phyloP scores from a whole-genome alignment of 441 rosid genomes.

The Theobroma grandiflorum region DNA sequence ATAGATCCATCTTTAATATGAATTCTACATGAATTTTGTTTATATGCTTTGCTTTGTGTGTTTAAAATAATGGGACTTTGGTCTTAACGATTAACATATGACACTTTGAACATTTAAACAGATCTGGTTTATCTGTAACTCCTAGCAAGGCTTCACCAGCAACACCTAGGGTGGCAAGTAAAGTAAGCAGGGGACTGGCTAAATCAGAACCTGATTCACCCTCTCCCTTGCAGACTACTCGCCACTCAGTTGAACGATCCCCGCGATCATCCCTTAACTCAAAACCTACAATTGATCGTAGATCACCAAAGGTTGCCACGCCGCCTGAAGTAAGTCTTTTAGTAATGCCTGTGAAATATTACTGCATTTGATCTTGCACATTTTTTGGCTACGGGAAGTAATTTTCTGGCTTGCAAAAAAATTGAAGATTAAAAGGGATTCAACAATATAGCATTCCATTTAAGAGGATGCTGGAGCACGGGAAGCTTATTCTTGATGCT shows the following conservation, averaged over 20 bases:
- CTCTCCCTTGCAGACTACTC: conserved; percentile 58
- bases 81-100: conserved; percentile 30
- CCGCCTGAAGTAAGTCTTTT: conserved; percentile 67
- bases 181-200: conserved; percentile 49
- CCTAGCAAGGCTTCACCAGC: conserved; percentile 72
- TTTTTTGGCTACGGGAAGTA: not conserved
- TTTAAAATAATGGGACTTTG: conserved; percentile 15
- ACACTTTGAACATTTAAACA: conserved; percentile 38
- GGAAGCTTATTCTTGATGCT: not conserved
- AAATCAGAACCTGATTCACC: conserved; percentile 69
- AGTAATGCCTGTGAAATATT: not conserved
- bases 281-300: conserved; percentile 69
- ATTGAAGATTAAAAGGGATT: not conserved
- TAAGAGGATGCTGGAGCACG: not conserved
- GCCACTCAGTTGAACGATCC: conserved; percentile 77
- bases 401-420: not conserved
- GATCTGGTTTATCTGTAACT: conserved; percentile 81
- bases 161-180: conserved; percentile 59
- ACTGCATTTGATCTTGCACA: conserved; percentile 14
- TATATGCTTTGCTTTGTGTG: conserved; percentile 24
- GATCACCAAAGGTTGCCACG: conserved; percentile 60
- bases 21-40: conserved; percentile 4
- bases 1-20: conserved; percentile 35
- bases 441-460: not conserved
- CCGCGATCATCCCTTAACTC: conserved; percentile 68